Evolutionary conservation across 495 filamentous ascomycete genomes (phyloP), one percentile per base, ranked within the genome.

Genomic region (Pyrenula massariospora): DNA sequence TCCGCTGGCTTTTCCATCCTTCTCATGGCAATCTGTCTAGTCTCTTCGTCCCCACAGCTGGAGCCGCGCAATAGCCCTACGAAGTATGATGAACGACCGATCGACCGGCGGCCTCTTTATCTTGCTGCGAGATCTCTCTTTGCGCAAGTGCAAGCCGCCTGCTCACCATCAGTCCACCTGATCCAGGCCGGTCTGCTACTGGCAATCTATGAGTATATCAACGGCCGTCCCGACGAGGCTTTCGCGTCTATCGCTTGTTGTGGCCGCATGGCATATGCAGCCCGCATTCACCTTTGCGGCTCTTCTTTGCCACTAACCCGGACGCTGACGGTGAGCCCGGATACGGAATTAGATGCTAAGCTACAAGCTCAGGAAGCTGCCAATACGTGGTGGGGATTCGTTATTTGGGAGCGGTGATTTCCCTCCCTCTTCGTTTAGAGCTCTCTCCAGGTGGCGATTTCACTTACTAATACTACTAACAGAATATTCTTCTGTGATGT

Each of bases 321-420:
- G 31, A 42, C 31, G 31, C 31, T 15, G 8, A 42, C 31, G 15
- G 31, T 42, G 31, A 42, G 31, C 15, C 8, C 31, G 31, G 31
- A 42, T 42, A 42, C 8, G 15, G 31, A 42, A 5, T 48, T 50
- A 22, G 58, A 62, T 48, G 53, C 48, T 48, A 36, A 52, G 36
- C 11, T 64, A 52, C 25, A 61, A 54, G 57, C 51, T 22, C 51
- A 59, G 60, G 66, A 70, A 52, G 65, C 67, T 25, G 42, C 31
- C 0, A 69, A 71, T 61, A 69, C 68, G 3, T 72, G 65, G 68
- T 70, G 66, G 66, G 66, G 63, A 15, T 58, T 70, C n/a, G 54
- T 62, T 10, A 66, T 68, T 11, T 63, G 56, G 22, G 67, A 69
- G 52, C 52, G 65, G 67, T 69, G 58, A 21, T 53, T 59, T 48